phyloP scores from a whole-genome alignment of 352 stramenopile species.

The Phytopythium aichiense region DNA sequence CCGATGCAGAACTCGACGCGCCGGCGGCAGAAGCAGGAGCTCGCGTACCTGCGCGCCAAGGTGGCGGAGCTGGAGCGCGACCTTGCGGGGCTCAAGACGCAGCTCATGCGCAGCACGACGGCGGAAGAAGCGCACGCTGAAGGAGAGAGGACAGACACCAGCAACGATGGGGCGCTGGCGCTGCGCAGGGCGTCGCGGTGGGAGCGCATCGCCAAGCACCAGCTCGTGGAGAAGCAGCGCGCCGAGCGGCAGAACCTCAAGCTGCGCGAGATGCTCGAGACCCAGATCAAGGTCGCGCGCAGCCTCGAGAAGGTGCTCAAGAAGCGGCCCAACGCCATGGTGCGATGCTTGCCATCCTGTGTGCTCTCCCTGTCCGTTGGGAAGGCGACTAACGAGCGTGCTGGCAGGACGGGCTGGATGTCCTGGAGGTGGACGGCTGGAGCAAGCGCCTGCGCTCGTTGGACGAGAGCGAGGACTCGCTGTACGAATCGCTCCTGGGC shows the following conservation, averaged over 20 bases:
- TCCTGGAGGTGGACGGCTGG: background rate
- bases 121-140: background rate
- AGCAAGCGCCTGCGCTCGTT: conserved; percentile 5
- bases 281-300: conserved; percentile 40
- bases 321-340: conserved; percentile 17
- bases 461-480: conserved; percentile 11
- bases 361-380: too few species aligned
- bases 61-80: conserved; percentile 38
- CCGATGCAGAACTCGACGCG: conserved; percentile 52
- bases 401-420: conserved; percentile 5
- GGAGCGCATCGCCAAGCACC: conserved; percentile 24
- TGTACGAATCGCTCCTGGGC: conserved; percentile 21
- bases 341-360: background rate
- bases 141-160: background rate
- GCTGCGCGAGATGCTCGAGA: conserved; percentile 23
- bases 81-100: conserved; percentile 15
- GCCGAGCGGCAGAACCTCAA: conserved; percentile 23
- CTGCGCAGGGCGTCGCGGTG: conserved; percentile 4
- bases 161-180: background rate
- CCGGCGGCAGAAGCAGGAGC: conserved; percentile 48
- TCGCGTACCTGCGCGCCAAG: conserved; percentile 42
- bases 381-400: background rate
- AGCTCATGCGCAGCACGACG: conserved; percentile 1
- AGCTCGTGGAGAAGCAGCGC: conserved; percentile 22
- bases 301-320: conserved; percentile 46